Evolutionary conservation across 129 eudicot genomes (phyloP).

Genomic region (Solidago caesia): DNA sequence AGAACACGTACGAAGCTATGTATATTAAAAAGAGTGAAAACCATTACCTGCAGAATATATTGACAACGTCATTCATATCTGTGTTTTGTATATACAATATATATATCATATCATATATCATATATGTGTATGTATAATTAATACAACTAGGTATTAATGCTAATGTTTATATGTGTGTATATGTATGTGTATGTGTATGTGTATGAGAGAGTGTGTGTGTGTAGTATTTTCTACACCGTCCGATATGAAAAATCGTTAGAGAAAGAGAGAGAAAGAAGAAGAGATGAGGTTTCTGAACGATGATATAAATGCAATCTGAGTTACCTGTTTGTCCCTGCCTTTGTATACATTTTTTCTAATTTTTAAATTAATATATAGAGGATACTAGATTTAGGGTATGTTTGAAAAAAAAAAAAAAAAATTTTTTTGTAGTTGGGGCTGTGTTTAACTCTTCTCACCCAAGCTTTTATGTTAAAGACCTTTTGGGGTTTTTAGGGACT

Average conservation of each 20-base stretch:
- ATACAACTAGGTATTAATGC: constrained; percentile 12
- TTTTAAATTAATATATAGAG: no score
- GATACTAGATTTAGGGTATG: no score
- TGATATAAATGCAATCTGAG: constrained; percentile 36
- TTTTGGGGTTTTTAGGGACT: no score
- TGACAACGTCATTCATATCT: constrained; percentile 23
- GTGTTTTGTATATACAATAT: constrained; percentile 4
- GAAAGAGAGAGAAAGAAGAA: constrained; percentile 20
- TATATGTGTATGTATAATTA: not conserved
- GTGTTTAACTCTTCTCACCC: no score
- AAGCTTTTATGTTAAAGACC: no score
- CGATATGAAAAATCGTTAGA: constrained; percentile 19
- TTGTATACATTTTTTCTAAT: not conserved
- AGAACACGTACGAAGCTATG: not conserved
- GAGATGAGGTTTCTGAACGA: constrained; percentile 14
- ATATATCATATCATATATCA: no score
- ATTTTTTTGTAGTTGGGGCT: no score
- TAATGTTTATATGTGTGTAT: no score
- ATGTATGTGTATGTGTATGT: constrained; percentile 8
- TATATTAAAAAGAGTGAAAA: constrained; percentile 25
- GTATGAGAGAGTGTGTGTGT: constrained; percentile 11
- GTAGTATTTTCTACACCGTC: constrained; percentile 2
- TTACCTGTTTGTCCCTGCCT: constrained; percentile 31
- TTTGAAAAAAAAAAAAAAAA: no score
- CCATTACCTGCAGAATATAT: constrained; percentile 2